Evolutionary conservation across 2,329 filamentous ascomycete genomes (phyloP).

Genomic region (Clathrospora elynae): DNA sequence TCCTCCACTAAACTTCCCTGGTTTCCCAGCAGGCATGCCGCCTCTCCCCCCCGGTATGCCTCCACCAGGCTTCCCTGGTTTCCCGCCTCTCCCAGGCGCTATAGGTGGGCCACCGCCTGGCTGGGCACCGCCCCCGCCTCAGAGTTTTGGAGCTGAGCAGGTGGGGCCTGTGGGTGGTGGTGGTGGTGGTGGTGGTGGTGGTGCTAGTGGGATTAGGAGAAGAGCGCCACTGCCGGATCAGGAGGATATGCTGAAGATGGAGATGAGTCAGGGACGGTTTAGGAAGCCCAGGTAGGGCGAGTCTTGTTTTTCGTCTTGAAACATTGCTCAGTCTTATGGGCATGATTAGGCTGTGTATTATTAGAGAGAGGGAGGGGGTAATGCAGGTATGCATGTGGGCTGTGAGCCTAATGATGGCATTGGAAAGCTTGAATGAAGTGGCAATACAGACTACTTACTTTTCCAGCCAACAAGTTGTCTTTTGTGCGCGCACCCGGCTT

Average conservation of each 20-base stretch:
- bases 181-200: slow-evolving; percentile 21
- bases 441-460: too few relatives aligned
- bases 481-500: too few relatives aligned
- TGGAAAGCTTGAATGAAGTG: too few relatives aligned
- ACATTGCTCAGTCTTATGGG: too few relatives aligned
- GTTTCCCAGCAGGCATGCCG: slow-evolving; percentile 30
- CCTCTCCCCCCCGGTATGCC: slow-evolving; percentile 32
- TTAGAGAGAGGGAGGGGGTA: too few relatives aligned
- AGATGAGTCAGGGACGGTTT: slow-evolving; percentile 67
- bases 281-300: slow-evolving; percentile 35
- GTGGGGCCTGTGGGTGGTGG: slow-evolving; percentile 34
- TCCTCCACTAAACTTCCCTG: slow-evolving; percentile 34
- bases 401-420: too few relatives aligned
- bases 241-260: slow-evolving; percentile 77
- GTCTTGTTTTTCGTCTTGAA: too few relatives aligned
- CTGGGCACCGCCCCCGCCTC: slow-evolving; percentile 34
- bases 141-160: slow-evolving; percentile 27
- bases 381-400: too few relatives aligned
- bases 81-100: slow-evolving; percentile 21
- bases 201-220: slow-evolving; percentile 32
- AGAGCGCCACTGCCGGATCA: slow-evolving; percentile 80
- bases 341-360: too few relatives aligned
- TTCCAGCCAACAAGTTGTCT: too few relatives aligned
- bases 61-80: slow-evolving; percentile 26
- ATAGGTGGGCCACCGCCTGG: slow-evolving; percentile 22